Base-by-base conservation (phyloP, 495 filamentous ascomycete species). In the Aspergillus hancockii region DNA sequence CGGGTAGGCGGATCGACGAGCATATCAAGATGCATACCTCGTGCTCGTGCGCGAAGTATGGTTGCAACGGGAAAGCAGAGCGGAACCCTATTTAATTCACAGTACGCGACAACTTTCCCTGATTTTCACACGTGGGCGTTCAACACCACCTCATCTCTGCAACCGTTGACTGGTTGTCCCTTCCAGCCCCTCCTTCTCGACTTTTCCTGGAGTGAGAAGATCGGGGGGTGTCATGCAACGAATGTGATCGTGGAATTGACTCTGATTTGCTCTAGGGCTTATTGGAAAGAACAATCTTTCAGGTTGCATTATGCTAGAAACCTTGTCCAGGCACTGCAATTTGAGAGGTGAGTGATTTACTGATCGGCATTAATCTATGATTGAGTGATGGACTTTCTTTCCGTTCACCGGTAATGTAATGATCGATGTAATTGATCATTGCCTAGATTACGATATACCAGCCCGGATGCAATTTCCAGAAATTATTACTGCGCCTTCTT, bases 101-200 rank as follows among this genome's bases (percentile, higher is more conserved):
- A 19, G 43, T 47, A 47, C 43, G 43, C 43, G 18, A 47, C 16
- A 47, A 23, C 43, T 23, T 47, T 47, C 19, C 43, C 43, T 47
- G 43, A 14, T 47, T 47, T 18, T 47, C 19, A 47, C 43, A 47
- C 43, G 43, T 47, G 43, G 43, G 43, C 21, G 43, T 47, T 47
- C 19, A 22, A 47, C 43, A 21, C 21, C 43, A 47, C 43, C 41
- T 45, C 41, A 45, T 45, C 2, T 45, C 34, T 16, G 38, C 12
- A 41, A 16, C 3, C 38, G 38, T 47, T 47, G 18, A 47, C 1
- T 47, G 18, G 43, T 23, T 47, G 16, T n/a, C n/a, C 41, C 16
- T 19, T 21, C 41, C 41, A 2, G 7, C 41, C 41, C 41, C n/a
- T 16, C 36, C 12, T 9, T 9, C 9, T n/a, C 16, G 12, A 3